phyloP scores from a whole-genome alignment of 495 filamentous ascomycete species.

The Talaromyces trachyspermus region DNA sequence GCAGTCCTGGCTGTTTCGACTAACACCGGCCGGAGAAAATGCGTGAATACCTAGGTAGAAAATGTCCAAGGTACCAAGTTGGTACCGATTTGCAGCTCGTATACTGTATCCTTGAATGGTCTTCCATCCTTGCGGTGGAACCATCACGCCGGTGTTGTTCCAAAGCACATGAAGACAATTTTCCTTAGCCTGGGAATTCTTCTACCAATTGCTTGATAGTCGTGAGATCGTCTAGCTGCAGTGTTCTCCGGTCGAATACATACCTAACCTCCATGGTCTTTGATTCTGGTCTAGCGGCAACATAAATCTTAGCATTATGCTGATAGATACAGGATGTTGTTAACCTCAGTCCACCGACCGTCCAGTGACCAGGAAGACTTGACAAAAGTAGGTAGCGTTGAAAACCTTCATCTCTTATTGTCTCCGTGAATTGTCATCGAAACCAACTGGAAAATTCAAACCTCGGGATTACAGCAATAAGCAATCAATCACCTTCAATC shows the following conservation, averaged over 20 bases:
- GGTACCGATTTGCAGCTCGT: slow-evolving; percentile 33
- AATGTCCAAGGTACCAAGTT: slow-evolving; percentile 33
- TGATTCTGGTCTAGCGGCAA: too few species aligned
- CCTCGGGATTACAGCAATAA: background rate
- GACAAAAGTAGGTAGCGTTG: too few species aligned
- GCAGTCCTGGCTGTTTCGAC: slow-evolving; percentile 12
- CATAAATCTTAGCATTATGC: too few species aligned
- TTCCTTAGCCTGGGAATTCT: slow-evolving; percentile 30
- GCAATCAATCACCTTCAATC: background rate
- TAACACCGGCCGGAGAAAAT: slow-evolving; percentile 24
- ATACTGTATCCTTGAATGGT: slow-evolving; percentile 28
- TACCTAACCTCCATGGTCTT: too few species aligned
- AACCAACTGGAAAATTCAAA: too few species aligned
- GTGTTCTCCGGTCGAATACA: too few species aligned
- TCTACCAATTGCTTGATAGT: slow-evolving; percentile 41
- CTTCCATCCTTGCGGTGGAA: slow-evolving; percentile 18
- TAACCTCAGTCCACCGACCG: too few species aligned
- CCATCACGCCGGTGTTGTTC: slow-evolving; percentile 48
- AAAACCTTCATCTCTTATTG: too few species aligned
- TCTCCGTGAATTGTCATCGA: too few species aligned
- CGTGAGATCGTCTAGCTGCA: slow-evolving; percentile 42
- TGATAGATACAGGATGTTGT: too few species aligned
- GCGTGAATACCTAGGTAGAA: slow-evolving; percentile 26
- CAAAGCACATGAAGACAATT: slow-evolving; percentile 43
- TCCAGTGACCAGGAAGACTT: too few species aligned